Evolutionary conservation across 2,329 filamentous ascomycete species (phyloP).

Genomic region (Colletotrichum shisoi): DNA sequence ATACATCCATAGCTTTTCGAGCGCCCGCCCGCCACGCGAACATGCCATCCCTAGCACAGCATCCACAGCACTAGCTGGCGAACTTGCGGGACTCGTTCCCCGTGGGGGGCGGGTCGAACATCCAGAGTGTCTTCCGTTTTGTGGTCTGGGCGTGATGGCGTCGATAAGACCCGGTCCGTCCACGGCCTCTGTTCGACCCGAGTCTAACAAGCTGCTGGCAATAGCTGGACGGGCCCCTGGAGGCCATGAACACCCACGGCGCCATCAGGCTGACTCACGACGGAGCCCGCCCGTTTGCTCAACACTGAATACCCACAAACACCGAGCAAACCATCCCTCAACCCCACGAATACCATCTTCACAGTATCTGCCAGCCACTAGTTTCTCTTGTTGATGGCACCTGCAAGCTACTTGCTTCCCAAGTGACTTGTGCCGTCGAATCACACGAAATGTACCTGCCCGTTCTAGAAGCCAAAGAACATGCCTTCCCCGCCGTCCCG

Average conservation of each 20-base stretch:
- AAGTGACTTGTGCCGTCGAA: background rate
- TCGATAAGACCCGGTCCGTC: background rate
- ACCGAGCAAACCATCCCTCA: background rate
- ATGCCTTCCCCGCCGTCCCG: background rate
- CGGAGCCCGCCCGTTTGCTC: background rate
- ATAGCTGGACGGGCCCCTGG: too few relatives aligned
- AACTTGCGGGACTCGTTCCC: conserved; percentile 35
- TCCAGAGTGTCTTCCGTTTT: background rate
- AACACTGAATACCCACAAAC: background rate
- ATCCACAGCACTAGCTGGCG: conserved; percentile 31
- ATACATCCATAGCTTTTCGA: background rate
- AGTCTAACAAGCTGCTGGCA: too few relatives aligned
- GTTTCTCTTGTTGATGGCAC: background rate
- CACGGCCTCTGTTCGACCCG: background rate
- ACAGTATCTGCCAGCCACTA: background rate
- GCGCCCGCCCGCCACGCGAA: background rate
- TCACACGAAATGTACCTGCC: background rate
- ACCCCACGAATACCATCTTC: too few relatives aligned
- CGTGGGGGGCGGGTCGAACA: conserved; percentile 25
- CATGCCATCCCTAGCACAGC: conserved; percentile 11
- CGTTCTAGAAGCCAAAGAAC: conserved; percentile 3
- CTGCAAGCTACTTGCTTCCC: background rate
- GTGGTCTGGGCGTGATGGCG: background rate
- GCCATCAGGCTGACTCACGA: conserved; percentile 14
- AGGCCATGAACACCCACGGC: too few relatives aligned